Conservation (phyloP, 148 eudicot species). For the Limonium bicolor region DNA sequence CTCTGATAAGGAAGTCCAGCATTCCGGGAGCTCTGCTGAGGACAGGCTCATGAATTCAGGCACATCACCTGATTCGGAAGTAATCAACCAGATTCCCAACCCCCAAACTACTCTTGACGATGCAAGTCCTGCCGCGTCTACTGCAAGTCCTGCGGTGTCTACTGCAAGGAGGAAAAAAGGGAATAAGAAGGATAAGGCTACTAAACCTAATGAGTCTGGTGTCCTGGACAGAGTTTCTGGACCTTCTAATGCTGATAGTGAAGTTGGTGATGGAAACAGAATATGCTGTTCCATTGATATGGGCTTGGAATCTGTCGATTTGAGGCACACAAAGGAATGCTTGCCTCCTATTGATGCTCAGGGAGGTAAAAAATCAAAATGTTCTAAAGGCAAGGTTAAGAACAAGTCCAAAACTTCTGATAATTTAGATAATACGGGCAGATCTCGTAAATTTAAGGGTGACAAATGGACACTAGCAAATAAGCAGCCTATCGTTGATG, state of each 20-base stretch:
- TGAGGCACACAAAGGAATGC: conserved; percentile 13
- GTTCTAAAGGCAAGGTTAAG: conserved; percentile 23
- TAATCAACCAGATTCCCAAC: conserved; percentile 43
- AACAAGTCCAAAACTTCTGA: conserved; percentile 14
- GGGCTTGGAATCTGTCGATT: conserved; percentile 22
- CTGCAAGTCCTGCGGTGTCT: conserved; percentile 12
- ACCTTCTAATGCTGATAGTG: conserved; percentile 18
- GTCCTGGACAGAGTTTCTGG: conserved; percentile 15
- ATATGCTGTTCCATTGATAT: conserved; percentile 5
- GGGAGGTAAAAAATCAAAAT: conserved; percentile 20
- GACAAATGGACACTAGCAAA: conserved; percentile 14
- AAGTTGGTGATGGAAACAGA: conserved; percentile 16
- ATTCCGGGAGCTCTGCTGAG: conserved; percentile 16
- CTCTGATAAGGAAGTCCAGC: conserved; percentile 17
- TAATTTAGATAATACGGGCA: conserved; percentile 14
- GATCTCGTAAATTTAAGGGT: conserved; percentile 24
- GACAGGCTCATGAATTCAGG: conserved; percentile 44
- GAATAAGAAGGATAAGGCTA: conserved; percentile 21
- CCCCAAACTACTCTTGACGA: conserved; percentile 20
- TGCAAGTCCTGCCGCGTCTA: conserved; percentile 16
- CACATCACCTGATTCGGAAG: conserved; percentile 98
- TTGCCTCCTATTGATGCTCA: conserved; percentile 16
- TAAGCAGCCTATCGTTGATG: conserved; percentile 16
- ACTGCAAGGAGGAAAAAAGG: conserved; percentile 23
- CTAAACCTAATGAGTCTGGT: conserved; percentile 6